Conservation (phyloP, 306 rosid species). For the Prunus davidiana region DNA sequence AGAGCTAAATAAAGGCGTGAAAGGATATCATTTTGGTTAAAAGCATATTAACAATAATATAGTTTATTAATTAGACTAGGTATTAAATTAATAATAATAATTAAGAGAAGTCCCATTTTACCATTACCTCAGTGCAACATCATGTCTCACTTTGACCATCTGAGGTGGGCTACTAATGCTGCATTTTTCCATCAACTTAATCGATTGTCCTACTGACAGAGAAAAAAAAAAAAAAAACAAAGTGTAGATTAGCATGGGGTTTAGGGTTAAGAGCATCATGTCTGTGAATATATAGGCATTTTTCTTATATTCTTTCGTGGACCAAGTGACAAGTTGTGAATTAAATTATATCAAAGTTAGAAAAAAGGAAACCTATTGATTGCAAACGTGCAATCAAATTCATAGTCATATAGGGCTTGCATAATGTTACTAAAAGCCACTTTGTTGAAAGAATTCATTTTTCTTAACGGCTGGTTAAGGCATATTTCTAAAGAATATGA, state of each 20-base stretch:
- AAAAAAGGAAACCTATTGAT: neutral
- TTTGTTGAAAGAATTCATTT: constrained; percentile 5
- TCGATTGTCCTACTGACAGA: neutral
- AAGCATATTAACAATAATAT: neutral
- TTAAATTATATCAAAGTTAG: neutral
- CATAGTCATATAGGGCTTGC: neutral
- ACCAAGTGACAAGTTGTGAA: neutral
- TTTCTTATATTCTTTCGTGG: neutral
- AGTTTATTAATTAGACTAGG: neutral
- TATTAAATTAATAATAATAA: neutral
- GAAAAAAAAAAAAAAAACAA: neutral
- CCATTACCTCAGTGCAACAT: constrained; percentile 25
- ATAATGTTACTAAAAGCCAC: constrained; percentile 10
- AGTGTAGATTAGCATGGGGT: neutral
- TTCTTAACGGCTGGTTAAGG: neutral
- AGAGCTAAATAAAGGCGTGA: neutral
- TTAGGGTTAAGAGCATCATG: constrained; percentile 7
- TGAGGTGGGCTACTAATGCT: neutral
- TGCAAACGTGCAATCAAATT: neutral
- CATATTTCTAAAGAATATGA: neutral
- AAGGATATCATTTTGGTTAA: neutral
- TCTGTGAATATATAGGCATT: constrained; percentile 3
- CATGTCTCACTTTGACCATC: constrained; percentile 7
- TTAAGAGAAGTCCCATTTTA: neutral
- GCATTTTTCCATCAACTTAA: neutral